phyloP scores from a whole-genome alignment of 73 alveolate species.

The Paramecium biaurelia region DNA sequence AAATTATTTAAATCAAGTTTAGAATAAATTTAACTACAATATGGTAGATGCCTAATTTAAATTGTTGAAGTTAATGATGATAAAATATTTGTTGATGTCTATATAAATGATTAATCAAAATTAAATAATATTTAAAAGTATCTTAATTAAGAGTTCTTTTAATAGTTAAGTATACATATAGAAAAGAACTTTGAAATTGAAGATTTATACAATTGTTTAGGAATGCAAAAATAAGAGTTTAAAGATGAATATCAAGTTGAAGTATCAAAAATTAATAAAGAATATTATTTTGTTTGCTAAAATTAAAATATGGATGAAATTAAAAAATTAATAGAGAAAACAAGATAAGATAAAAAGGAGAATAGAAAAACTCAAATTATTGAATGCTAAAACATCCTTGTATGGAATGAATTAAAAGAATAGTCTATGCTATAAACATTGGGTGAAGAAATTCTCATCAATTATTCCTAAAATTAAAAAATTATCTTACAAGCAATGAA shows the following conservation, averaged over 20 bases:
- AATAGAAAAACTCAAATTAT: background rate
- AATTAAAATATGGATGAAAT: background rate
- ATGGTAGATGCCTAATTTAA: background rate
- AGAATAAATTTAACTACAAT: background rate
- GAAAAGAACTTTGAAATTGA: background rate
- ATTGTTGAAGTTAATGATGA: background rate
- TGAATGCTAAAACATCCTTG: background rate
- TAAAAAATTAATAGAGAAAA: background rate
- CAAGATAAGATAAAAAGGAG: background rate
- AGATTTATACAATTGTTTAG: background rate
- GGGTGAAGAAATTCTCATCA: background rate
- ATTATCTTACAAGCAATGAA: background rate
- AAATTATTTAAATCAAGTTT: background rate
- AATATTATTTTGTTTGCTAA: background rate
- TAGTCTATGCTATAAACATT: background rate
- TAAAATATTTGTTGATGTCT: background rate
- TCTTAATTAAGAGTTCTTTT: background rate
- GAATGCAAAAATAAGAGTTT: background rate
- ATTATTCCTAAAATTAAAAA: background rate
- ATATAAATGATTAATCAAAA: background rate
- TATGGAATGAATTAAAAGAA: background rate
- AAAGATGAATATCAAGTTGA: background rate
- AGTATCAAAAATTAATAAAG: background rate
- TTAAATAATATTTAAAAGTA: background rate
- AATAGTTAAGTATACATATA: background rate